Evolutionary conservation across 164 flowering plant species (phyloP).

Genomic region (Tetracentron sinense): DNA sequence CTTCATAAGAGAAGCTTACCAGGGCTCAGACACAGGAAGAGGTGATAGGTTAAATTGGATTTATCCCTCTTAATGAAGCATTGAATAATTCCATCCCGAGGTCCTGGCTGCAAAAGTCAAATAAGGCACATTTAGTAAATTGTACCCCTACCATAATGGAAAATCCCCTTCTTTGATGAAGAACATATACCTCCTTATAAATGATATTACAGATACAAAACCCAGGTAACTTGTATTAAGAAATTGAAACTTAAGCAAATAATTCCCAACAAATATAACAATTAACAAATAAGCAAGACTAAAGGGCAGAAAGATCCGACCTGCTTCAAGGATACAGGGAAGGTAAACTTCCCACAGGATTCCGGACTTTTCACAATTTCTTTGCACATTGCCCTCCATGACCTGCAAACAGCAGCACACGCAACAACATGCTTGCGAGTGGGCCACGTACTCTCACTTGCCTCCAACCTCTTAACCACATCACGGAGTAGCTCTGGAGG

Average conservation of each 20-base stretch:
- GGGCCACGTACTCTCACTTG: conserved; percentile 87
- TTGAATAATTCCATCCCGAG: conserved; percentile 84
- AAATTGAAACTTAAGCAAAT: neutral
- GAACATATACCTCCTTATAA: neutral
- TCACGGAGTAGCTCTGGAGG: conserved; percentile 90
- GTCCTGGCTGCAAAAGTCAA: conserved; percentile 62
- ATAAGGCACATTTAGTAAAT: conserved; percentile 7
- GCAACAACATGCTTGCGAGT: conserved; percentile 84
- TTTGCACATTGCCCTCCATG: conserved; percentile 92
- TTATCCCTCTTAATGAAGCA: conserved; percentile 92
- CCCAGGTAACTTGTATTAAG: neutral
- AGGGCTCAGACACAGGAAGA: conserved; percentile 83
- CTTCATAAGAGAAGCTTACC: conserved; percentile 38
- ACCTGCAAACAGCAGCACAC: conserved; percentile 82
- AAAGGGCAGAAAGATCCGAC: conserved; percentile 24
- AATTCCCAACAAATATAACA: too few species aligned
- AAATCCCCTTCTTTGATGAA: neutral
- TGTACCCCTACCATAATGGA: neutral
- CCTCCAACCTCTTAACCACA: conserved; percentile 83
- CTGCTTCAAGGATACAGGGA: conserved; percentile 90
- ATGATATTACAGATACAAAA: neutral
- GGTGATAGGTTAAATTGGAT: conserved; percentile 77
- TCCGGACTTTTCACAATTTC: conserved; percentile 79
- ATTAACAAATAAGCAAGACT: too few species aligned
- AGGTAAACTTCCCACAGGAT: conserved; percentile 79